Percentiles rank a stretch among this genome's conserved stretches.
These are phyloP conservation scores for Pugionium cornutum DNA, from an alignment of 345 rosid genomes.

Conservation along the genomic window DNA sequence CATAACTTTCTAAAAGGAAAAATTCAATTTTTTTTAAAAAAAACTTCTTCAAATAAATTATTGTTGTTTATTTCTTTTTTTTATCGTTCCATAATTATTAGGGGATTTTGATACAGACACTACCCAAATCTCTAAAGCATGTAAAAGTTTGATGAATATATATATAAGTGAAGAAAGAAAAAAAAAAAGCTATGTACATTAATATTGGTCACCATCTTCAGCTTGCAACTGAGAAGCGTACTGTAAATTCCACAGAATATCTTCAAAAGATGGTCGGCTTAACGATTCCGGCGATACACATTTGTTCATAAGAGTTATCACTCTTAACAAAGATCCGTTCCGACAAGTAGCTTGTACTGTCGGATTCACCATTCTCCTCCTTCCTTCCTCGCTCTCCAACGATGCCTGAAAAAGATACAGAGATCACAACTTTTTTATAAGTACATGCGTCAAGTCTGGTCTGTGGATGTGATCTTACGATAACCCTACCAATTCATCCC, in stretches of 20 bases:
- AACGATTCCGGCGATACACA: conserved; percentile 76
- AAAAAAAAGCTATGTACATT: conserved; percentile 23
- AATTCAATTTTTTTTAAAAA: too few relatives aligned
- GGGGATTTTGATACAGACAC: conserved; percentile 18
- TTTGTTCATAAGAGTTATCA: conserved; percentile 71
- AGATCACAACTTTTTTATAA: neutral
- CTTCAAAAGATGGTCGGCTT: conserved; percentile 78
- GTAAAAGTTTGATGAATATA: neutral
- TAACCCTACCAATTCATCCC: conserved; percentile 67
- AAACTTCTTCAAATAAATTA: neutral
- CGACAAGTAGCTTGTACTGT: conserved; percentile 71
- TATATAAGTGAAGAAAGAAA: conserved; percentile 8
- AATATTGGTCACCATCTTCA: conserved; percentile 61
- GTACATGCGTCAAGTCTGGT: neutral
- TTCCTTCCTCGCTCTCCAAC: conserved; percentile 87
- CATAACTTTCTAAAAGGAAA: too few relatives aligned
- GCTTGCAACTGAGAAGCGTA: conserved; percentile 93
- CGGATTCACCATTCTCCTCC: conserved; percentile 78
- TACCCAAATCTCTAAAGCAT: conserved; percentile 11
- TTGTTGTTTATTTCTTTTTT: conserved; percentile 6
- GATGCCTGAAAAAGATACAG: conserved; percentile 50
- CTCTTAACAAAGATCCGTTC: conserved; percentile 71
- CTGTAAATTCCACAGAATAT: conserved; percentile 89
- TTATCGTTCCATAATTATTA: conserved; percentile 12
- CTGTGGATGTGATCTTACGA: neutral